Base-by-base conservation (phyloP, 345 rosid genomes). In the Hypericum perforatum region DNA sequence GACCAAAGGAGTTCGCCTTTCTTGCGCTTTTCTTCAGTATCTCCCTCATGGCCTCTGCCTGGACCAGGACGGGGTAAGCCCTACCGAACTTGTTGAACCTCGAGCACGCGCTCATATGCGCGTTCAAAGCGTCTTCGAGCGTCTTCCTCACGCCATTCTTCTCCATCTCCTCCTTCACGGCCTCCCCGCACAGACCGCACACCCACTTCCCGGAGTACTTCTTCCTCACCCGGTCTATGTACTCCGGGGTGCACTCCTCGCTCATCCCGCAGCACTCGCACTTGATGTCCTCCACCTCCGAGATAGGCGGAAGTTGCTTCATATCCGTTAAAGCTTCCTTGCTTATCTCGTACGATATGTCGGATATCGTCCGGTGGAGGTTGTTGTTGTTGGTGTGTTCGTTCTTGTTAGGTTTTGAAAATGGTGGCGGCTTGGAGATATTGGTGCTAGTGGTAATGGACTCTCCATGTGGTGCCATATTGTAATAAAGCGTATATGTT, bases 131-230 rank as follows among this genome's bases (percentile, higher is more conserved):
- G 41, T 71, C 74, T 45, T 75, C 76, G 32, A 22, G 32, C 32
- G 32, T 22, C 11, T 59, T 56, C 9, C 52, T 57, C n/a, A 64
- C 65, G 12, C 61, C 70, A 16, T 61, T 61, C 55, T 70, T 43
- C 1, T 63, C 54, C 49, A 58, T 63, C 14, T 75, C 76, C 11
- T 57, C 68, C 9, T 56, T 52, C 6, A 68, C 63, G 0, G 76
- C 76, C 60, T 67, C 79, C 0, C 66, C 59, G 6, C 79, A 75
- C 47, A 75, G 40, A 45, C 79, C 79, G 10, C 76, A 75, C 6
- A 75, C 29, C 9, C 56, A 53, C 48, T 59, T 60, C 15, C 65
- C 69, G 14, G 37, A 38, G 47, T 51, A 60, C 54, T 56, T 49
- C 14, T 59, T 66, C 0, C 66, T 52, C 37, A 68, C 66, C 0